These are phyloP conservation scores for Breviolum minutum DNA, from an alignment of 73 alveolate species.

Conservation along the genomic window DNA sequence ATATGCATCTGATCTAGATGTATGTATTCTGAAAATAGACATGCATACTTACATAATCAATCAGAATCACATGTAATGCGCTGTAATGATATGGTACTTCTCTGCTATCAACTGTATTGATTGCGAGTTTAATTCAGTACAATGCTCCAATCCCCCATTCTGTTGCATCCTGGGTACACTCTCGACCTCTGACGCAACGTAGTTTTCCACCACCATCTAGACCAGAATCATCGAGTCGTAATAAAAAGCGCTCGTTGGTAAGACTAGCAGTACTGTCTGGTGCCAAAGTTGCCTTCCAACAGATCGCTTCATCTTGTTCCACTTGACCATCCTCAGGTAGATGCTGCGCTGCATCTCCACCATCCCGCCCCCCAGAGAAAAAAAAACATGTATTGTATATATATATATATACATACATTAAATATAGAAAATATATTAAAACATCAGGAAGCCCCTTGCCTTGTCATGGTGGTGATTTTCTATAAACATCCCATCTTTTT, in stretches of 20 bases:
- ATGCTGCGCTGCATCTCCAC: neutral
- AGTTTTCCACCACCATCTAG: conserved; percentile 16
- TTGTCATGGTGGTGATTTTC: neutral
- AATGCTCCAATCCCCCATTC: too few relatives aligned
- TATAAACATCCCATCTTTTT: too few relatives aligned
- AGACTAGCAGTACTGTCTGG: neutral
- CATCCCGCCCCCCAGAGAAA: neutral
- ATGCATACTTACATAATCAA: too few relatives aligned
- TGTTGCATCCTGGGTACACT: neutral
- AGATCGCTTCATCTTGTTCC: neutral
- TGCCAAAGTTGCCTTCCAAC: neutral
- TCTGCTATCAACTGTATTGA: too few relatives aligned
- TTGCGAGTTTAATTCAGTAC: too few relatives aligned
- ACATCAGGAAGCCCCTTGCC: neutral
- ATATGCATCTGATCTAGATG: too few relatives aligned
- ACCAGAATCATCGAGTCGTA: neutral
- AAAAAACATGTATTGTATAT: neutral
- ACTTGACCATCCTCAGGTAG: neutral
- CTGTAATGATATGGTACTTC: too few relatives aligned
- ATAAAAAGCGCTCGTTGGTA: neutral
- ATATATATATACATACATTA: too few relatives aligned
- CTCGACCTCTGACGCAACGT: conserved; percentile 2
- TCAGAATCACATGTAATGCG: too few relatives aligned
- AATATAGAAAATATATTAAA: neutral
- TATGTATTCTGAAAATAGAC: too few relatives aligned